A percentile compares a stretch with the other conserved stretches of the same genome.
These are phyloP conservation scores for Xylona heveae DNA, from an alignment of 495 filamentous ascomycete genomes.

Conservation along the genomic window DNA sequence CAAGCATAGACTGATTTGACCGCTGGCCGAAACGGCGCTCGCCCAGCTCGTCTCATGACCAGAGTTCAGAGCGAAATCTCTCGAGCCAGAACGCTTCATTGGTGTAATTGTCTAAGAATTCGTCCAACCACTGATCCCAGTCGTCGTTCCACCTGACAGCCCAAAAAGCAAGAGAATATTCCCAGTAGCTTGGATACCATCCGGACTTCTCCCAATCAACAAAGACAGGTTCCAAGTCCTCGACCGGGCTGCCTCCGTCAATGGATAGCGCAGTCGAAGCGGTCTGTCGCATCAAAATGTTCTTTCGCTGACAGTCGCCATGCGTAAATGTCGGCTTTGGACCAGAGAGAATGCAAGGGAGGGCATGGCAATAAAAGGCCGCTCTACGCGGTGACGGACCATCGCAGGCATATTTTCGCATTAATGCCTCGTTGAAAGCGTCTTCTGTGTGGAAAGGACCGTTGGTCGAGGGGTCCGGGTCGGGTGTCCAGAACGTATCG, in stretches of 20 bases:
- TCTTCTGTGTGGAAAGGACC: slow-evolving; percentile 16
- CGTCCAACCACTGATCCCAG: slow-evolving; percentile 16
- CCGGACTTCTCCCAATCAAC: slow-evolving; percentile 18
- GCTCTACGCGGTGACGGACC: slow-evolving; percentile 10
- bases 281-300: slow-evolving; percentile 13
- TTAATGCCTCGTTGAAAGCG: slow-evolving; percentile 14
- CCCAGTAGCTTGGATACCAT: slow-evolving; percentile 19
- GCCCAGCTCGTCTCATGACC: no score
- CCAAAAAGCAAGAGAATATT: slow-evolving; percentile 14
- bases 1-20: no score
- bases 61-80: no score
- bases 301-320: slow-evolving; percentile 16
- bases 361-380: slow-evolving; percentile 15
- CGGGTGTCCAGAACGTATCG: slow-evolving; percentile 14
- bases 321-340: slow-evolving; percentile 10
- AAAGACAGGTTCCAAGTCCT: slow-evolving; percentile 7
- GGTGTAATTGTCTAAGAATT: slow-evolving; percentile 11
- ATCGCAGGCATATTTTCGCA: slow-evolving; percentile 11
- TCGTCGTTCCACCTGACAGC: slow-evolving; percentile 17
- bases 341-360: slow-evolving; percentile 11
- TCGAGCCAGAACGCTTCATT: slow-evolving; percentile 10
- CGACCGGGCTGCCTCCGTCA: background rate
- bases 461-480: slow-evolving; percentile 8
- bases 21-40: no score
- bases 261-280: background rate